Base-by-base conservation (phyloP, 805 yeast genomes). In the Candida endomychidarum region DNA sequence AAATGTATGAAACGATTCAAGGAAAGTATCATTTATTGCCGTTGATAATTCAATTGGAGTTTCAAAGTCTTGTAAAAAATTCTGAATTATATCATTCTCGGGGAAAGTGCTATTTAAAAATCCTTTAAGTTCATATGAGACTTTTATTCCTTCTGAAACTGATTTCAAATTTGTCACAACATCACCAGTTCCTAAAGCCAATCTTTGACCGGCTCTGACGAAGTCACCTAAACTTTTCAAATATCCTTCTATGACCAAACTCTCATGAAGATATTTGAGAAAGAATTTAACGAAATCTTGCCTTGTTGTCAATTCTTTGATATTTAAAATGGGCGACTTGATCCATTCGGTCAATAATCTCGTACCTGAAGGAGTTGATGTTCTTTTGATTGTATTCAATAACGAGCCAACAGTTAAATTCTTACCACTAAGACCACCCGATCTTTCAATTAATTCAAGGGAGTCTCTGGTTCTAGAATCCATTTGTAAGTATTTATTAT, bases 281-380 rank as follows among this genome's bases (percentile, higher is more conserved):
- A 67, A 66, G 8, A 65, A 40, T 9, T 47, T 37, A 2, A 70
- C 75, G 41, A 60, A 67, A 2, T 48, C 45, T 39, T 67, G 71
- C 19, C 99, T 66, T 14, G 57, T 51, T 12, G 57, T 58, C 10
- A 93, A 78, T 45, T 78, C 84, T 0, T 55, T 50, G 0, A 75
- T 51, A 51, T 83, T 75, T 8, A 83, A 72, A 0, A 86, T 73
- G 0, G 99, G 99, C 2, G 87, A 79, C 18, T 86, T 72, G 4
- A 91, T 62, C 96, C 97, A 88, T 38, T 81, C 80, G 6, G 82
- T 75, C 9, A 93, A 62, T n/a, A 85, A 54, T 29, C 98, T 66
- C 0, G 95, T 67, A 0, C 98, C 98, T 0, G 93, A 80, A 1
- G 82, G 72, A 0, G 98, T 88, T 3, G 76, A 78, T 0, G 98